These are phyloP conservation scores for Apiospora malaysiana DNA, from an alignment of 2,329 filamentous ascomycete species.

Conservation along the genomic window DNA sequence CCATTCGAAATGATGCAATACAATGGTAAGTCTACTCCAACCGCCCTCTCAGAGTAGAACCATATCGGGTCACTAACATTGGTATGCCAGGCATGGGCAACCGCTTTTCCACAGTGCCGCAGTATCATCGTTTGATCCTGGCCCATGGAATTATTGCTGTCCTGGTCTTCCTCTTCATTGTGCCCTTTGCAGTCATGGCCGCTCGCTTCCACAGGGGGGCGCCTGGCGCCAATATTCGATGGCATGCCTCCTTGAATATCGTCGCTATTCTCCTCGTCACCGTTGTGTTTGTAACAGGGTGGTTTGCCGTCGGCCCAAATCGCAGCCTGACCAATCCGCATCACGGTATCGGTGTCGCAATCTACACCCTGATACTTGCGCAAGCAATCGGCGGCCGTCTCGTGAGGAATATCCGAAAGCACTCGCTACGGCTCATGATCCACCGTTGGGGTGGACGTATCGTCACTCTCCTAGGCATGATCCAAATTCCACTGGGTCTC, in stretches of 20 bases:
- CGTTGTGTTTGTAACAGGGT: conserved; percentile 76
- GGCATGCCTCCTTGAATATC: conserved; percentile 78
- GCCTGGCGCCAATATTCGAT: conserved; percentile 65
- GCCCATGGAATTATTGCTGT: conserved; percentile 76
- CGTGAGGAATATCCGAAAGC: conserved; percentile 58
- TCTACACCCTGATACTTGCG: conserved; percentile 74
- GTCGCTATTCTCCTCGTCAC: conserved; percentile 71
- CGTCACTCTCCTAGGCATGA: conserved; percentile 80
- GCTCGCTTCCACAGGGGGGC: conserved; percentile 73
- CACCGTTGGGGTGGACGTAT: conserved; percentile 88
- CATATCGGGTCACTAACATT: conserved; percentile 26
- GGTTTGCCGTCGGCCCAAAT: conserved; percentile 76
- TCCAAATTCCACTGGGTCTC: conserved; percentile 86
- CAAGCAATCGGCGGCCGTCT: conserved; percentile 74
- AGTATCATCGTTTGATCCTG: conserved; percentile 74
- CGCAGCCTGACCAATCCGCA: conserved; percentile 81
- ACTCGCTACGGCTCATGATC: conserved; percentile 64
- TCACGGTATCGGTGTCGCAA: conserved; percentile 81
- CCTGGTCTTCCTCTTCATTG: conserved; percentile 75
- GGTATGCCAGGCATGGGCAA: conserved; percentile 74
- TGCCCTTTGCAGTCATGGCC: conserved; percentile 76
- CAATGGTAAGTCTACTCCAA: conserved; percentile 65
- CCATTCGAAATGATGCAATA: conserved; percentile 85
- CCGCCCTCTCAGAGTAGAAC: background rate
- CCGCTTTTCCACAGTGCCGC: conserved; percentile 70